Conservation (phyloP, 2,329 filamentous ascomycete genomes). For the Claviceps monticola region DNA sequence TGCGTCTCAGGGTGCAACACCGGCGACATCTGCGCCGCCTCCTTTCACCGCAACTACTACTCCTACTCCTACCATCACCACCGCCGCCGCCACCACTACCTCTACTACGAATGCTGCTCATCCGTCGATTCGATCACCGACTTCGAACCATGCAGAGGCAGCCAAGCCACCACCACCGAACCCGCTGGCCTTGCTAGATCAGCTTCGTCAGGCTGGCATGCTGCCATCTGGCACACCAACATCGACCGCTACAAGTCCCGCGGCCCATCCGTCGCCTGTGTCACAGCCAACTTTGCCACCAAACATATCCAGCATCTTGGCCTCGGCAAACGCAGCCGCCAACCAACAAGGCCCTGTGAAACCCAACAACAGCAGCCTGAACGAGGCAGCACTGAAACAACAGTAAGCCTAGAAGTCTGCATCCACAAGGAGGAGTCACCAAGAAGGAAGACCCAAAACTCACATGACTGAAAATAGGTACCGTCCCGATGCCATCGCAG, state of each 20-base stretch:
- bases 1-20: constrained; percentile 34
- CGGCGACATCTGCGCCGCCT: constrained; percentile 18
- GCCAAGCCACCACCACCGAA: constrained; percentile 21
- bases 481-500: constrained; percentile 58
- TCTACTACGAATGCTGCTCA: constrained; percentile 8
- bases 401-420: constrained; percentile 38
- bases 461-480: constrained; percentile 28
- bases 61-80: neutral
- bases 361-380: constrained; percentile 43
- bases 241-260: constrained; percentile 21
- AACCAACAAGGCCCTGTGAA: constrained; percentile 16
- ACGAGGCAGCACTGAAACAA: constrained; percentile 52
- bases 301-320: constrained; percentile 23
- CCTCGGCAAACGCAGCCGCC: constrained; percentile 17
- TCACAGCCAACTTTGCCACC: constrained; percentile 19
- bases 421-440: neutral
- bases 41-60: constrained; percentile 14
- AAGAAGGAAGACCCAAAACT: neutral
- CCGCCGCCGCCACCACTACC: constrained; percentile 9
- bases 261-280: constrained; percentile 14
- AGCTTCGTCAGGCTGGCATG: constrained; percentile 54
- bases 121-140: constrained; percentile 34
- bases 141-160: constrained; percentile 26
- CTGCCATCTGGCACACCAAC: constrained; percentile 34
- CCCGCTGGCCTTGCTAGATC: constrained; percentile 50